Evolutionary conservation across 257 asterid genomes (phyloP), one percentile per base, ranked within the genome.

Genomic region (Nicotiana noctiflora): DNA sequence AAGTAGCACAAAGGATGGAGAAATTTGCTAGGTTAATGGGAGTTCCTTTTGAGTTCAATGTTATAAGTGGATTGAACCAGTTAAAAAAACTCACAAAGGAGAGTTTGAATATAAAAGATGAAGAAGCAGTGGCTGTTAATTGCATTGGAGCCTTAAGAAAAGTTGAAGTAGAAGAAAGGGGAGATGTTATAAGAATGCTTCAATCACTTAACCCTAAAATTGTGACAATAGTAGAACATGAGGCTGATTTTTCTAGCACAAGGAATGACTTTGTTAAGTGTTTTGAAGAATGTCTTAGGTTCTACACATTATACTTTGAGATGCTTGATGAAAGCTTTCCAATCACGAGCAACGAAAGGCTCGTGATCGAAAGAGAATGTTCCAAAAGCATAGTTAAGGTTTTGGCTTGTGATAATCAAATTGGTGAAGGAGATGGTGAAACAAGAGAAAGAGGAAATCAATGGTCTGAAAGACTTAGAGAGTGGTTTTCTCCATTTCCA

Each of bases 1-100:
- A 93, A 84, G 86, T 95, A 15, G 83, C 97, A 1, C 97, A 92
- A 2, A 66, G 99, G 9, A 90, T 95, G 92, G 97, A 92, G 90
- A 93, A 91, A 63, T 95, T 95, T 49, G 97, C 97, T 0, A 77
- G 99, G 82, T 34, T 95, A 8, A 95, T 95, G 99, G 99, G 97
- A 2, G 99, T 95, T 23, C 98, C 99, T n/a, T 95, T 95, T 72
- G 97, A 92, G 84, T 85, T 93, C 81, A 83, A 85, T 19, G 89
- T 93, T 11, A 75, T 88, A 1, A 79, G 85, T 49, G 93, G 90
- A 8, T 75, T 86, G 19, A 81, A 84, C 76, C 84, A 84, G 23
- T 70, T 90, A n/a, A 88, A 87, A 9, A 89, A 82, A n/a, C 86
- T 94, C 5, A 88, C 90, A 5, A 88, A 86, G 68, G 97, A 91